phyloP scores from a whole-genome alignment of 2,329 filamentous ascomycete genomes.

The Penicillium crustosum region DNA sequence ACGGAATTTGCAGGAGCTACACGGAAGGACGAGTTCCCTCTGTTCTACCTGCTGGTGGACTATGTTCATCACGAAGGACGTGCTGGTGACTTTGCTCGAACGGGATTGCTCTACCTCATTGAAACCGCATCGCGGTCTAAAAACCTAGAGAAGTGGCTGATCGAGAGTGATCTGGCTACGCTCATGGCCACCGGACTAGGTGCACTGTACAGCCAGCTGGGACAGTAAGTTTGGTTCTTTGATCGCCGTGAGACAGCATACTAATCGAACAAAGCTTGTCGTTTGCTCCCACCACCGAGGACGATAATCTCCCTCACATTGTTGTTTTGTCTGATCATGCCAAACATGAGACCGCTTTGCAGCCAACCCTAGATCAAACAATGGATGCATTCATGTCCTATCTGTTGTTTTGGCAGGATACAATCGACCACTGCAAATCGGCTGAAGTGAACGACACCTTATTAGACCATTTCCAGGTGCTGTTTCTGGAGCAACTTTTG shows the following conservation, averaged over 20 bases:
- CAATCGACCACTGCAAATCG: conserved; percentile 91
- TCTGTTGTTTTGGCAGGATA: conserved; percentile 96
- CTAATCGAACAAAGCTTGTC: conserved; percentile 63
- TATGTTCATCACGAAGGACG: conserved; percentile 95
- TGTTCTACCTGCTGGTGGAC: conserved; percentile 94
- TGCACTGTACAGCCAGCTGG: conserved; percentile 69
- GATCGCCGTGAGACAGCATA: conserved; percentile 45
- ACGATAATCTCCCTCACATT: conserved; percentile 69
- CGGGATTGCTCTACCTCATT: conserved; percentile 91
- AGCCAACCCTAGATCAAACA: conserved; percentile 79
- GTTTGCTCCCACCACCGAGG: conserved; percentile 71
- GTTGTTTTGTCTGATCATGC: conserved; percentile 87
- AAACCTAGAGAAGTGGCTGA: conserved; percentile 89
- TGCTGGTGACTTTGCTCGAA: conserved; percentile 92
- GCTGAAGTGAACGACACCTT: conserved; percentile 88
- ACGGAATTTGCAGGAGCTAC: conserved; percentile 79
- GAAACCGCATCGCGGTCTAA: conserved; percentile 84
- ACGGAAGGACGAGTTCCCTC: conserved; percentile 86
- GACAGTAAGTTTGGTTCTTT: conserved; percentile 47
- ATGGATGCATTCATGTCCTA: conserved; percentile 93
- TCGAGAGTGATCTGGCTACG: conserved; percentile 93
- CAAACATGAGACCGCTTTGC: conserved; percentile 70
- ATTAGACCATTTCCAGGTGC: conserved; percentile 93
- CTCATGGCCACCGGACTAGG: conserved; percentile 95
- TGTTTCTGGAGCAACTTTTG: conserved; percentile 92